Base-by-base conservation (phyloP, 768 basidiomycete genomes). In the Lactifluus volemus region DNA sequence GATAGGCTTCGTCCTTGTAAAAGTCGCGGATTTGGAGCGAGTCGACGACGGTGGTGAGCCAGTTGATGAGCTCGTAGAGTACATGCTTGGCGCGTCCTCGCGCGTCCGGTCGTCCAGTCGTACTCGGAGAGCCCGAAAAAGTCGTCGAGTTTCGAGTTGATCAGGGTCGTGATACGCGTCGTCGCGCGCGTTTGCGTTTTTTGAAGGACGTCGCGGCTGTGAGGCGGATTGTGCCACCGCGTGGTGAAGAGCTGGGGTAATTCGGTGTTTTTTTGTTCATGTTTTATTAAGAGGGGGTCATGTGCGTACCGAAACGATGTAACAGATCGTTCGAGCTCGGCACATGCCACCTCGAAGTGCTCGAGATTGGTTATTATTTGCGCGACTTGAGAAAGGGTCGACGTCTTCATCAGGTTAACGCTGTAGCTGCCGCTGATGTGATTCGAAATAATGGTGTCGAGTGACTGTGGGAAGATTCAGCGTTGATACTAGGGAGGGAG, bases 101-200 rank as follows among this genome's bases (percentile, higher is more conserved):
- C 83, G 82, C 11, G 76, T 71, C 38, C 75, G 9, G 92, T 89
- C 39, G 86, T 88, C 94, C 94, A 98, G 68, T 95, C 86, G 71
- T 98, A 98, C 73, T 96, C 92, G 4, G 95, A 88, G 47, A 96
- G 78, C 61, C 92, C 97, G 71, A 97, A 96, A 76, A 96, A 96
- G 67, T 93, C 90, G 68, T 96, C 91, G 7, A 98, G 84, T 70
- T 99, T 98, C 21, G 89, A 88, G 8, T 84, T 82, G 68, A 98
- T 95, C 48, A 96, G 80, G 11, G 79, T 78, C 17, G 87, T 85
- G 66, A 98, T 89, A 5, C 92, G 87, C 36, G 78, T 76, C 50
- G 86, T 79, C 9, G 94, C 88, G 45, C 80, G 80, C 10, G 79
- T 75, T 42, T 93, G 79, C 2, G 90, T 86, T 17, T 77, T 70